Percentiles rank a stretch among this genome's conserved stretches.
These are phyloP conservation scores for Spongospora subterranea DNA, from an alignment of 208 protist genomes.

Conservation along the genomic window DNA sequence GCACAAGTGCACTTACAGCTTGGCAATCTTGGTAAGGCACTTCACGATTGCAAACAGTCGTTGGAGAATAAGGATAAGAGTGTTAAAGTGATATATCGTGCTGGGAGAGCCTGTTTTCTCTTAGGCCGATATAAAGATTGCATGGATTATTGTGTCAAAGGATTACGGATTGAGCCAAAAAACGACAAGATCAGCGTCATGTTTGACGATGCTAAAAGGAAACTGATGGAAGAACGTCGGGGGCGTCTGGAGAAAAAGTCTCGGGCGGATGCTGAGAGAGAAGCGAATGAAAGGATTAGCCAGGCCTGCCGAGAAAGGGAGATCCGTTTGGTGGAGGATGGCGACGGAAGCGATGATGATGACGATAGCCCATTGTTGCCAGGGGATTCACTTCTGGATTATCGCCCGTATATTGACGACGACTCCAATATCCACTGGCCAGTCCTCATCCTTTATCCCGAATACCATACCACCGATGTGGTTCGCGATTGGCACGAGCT, in stretches of 20 bases:
- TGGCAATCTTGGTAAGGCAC: background rate
- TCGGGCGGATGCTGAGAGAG: background rate
- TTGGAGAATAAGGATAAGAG: background rate
- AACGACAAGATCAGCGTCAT: background rate
- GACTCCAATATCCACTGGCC: background rate
- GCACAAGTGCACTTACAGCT: slow-evolving; percentile 44
- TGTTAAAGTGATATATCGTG: slow-evolving; percentile 32
- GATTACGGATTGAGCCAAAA: background rate
- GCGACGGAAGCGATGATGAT: background rate
- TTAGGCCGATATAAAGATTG: slow-evolving; percentile 13
- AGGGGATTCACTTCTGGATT: background rate
- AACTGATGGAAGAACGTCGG: background rate
- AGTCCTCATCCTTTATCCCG: background rate
- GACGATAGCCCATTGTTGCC: background rate
- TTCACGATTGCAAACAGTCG: background rate
- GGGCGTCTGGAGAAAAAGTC: background rate
- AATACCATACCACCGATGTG: slow-evolving; percentile 38
- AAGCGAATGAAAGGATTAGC: background rate
- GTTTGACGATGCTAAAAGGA: background rate
- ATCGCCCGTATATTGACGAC: background rate
- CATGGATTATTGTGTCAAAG: slow-evolving; percentile 1
- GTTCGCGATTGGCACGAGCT: slow-evolving; percentile 46
- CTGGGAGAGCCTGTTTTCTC: background rate
- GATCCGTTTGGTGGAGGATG: background rate
- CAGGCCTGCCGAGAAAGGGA: background rate